These are phyloP conservation scores for Magnusiomyces tetraspermus DNA, from an alignment of 1,139 yeast species.

Conservation along the genomic window DNA sequence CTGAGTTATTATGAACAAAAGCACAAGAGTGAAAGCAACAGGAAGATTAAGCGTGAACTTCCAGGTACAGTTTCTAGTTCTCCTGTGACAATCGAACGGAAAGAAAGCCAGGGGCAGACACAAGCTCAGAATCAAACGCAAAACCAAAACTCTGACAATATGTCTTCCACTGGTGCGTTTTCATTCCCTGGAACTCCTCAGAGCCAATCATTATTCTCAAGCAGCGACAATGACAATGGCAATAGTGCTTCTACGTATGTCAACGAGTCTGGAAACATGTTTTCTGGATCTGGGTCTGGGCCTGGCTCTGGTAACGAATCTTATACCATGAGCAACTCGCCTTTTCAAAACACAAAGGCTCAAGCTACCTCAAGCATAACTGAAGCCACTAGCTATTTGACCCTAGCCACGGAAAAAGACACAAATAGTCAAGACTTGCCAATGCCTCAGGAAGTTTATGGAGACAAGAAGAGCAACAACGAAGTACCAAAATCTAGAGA, in stretches of 20 bases:
- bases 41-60: not conserved
- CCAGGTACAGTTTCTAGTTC: not conserved
- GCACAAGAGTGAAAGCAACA: not conserved
- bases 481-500: not conserved
- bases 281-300: too few species aligned
- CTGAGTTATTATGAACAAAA: not conserved
- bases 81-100: not conserved
- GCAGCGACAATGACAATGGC: too few species aligned
- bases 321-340: too few species aligned
- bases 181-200: too few species aligned
- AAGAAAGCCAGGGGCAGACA: too few species aligned
- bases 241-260: too few species aligned
- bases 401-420: not conserved
- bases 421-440: not conserved
- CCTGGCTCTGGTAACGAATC: too few species aligned
- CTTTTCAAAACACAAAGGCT: not conserved
- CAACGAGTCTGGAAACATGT: too few species aligned
- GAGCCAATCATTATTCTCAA: too few species aligned
- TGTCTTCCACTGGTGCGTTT: too few species aligned
- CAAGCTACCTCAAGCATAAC: not conserved
- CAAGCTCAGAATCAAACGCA: too few species aligned
- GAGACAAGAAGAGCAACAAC: not conserved
- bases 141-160: too few species aligned
- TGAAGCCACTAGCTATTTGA: not conserved
- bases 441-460: not conserved